Evolutionary conservation across 768 basidiomycete genomes (phyloP).

Genomic region (Mycena vulgaris): DNA sequence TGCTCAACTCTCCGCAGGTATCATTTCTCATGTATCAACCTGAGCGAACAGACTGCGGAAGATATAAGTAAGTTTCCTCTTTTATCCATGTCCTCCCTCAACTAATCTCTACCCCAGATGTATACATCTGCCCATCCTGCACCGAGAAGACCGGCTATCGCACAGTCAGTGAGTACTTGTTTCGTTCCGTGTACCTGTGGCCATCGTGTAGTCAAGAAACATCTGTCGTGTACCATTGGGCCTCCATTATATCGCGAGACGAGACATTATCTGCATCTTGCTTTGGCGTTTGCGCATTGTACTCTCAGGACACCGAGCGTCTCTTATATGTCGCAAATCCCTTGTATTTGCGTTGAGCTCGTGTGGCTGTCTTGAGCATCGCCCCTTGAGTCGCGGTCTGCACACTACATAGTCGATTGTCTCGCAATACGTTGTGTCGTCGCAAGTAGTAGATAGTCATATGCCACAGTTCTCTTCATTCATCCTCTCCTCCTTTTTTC

Average conservation of each 20-base stretch:
- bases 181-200: conserved; percentile 36
- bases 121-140: conserved; percentile 65
- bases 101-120: conserved; percentile 28
- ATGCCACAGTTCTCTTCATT: not conserved
- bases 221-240: conserved; percentile 33
- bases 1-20: conserved; percentile 66
- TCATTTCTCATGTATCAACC: conserved; percentile 83
- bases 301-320: conserved; percentile 52
- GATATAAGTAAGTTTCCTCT: conserved; percentile 78
- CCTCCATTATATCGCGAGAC: conserved; percentile 39
- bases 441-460: conserved; percentile 10
- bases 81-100: conserved; percentile 11
- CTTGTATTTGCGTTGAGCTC: conserved; percentile 30
- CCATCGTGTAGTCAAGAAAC: conserved; percentile 38
- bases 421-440: not conserved
- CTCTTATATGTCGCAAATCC: conserved; percentile 35
- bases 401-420: not conserved
- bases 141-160: conserved; percentile 72
- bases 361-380: conserved; percentile 29
- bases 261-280: conserved; percentile 35
- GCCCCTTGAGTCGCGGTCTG: conserved; percentile 23
- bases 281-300: conserved; percentile 46
- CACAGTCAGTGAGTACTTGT: conserved; percentile 83
- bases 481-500: conserved; percentile 6
- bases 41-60: conserved; percentile 76